Evolutionary conservation across 2,329 filamentous ascomycete genomes (phyloP).

Genomic region (Paracamarosporium sp.): DNA sequence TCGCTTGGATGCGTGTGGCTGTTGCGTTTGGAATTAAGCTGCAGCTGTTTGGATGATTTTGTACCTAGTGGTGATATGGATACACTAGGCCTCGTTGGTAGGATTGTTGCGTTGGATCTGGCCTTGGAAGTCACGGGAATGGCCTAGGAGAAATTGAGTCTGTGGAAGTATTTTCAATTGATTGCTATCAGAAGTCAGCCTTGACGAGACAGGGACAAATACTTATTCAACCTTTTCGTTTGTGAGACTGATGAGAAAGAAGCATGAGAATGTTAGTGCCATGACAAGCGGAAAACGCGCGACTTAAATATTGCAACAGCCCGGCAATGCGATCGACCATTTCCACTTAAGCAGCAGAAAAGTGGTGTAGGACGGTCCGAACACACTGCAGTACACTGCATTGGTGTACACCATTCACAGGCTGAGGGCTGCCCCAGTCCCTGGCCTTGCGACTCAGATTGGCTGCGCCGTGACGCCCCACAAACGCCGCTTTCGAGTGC

Average conservation of each 20-base stretch:
- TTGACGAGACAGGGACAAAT: background rate
- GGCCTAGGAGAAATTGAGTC: background rate
- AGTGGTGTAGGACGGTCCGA: background rate
- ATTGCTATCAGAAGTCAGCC: constrained; percentile 1
- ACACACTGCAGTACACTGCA: background rate
- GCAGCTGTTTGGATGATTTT: background rate
- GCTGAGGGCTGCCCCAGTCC: background rate
- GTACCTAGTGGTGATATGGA: too few species aligned
- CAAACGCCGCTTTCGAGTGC: background rate
- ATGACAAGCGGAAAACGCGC: background rate
- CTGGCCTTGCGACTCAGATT: background rate
- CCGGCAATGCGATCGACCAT: background rate
- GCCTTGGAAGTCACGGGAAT: background rate
- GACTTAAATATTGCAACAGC: background rate
- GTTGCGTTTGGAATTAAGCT: background rate
- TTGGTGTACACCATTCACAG: background rate
- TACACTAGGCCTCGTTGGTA: background rate
- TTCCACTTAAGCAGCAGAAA: background rate
- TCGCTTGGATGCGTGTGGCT: background rate
- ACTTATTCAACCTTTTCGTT: constrained; percentile 3
- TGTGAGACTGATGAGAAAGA: background rate
- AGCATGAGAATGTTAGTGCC: background rate
- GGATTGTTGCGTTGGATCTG: background rate
- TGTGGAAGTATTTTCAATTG: background rate
- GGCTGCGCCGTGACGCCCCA: constrained; percentile 2